Evolutionary conservation across 345 rosid genomes (phyloP), one percentile per base, ranked within the genome.

Genomic region (Heritiera fomes): DNA sequence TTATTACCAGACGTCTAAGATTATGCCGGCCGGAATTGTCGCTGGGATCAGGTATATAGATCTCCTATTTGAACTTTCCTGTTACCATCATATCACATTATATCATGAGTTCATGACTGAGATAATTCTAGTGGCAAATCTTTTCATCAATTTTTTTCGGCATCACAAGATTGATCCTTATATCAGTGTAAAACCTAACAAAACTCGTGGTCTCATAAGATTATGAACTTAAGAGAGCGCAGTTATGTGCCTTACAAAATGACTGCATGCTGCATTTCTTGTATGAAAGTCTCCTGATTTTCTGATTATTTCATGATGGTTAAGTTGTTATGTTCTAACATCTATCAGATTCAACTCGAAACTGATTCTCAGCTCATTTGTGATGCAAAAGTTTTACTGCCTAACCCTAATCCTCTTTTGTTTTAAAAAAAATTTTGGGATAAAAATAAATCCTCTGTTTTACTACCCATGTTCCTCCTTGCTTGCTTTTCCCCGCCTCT

Each of bases 11-110:
- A 96, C 99, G 41, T 88, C 91, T n/a, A 94, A 94, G 87, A 85
- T 96, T 71, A 94, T 96, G 98, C 99, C 99, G 9, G 94, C 99
- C 79, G 99, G 95, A 78, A 69, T 96, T 75, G 87, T 96, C 65
- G 97, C 94, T 8, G 99, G 86, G 72, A 86, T 94, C 86, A 92
- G 99, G 99, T 91, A 79, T 30, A 23, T 76, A 13, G 23, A 59
- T 50, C 76, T 71, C 61, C 5, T 55, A 30, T 68, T 43, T 11
- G 20, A 20, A 61, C 15, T 15, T 62, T 14, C 15, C 5, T 18
- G 15, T 3, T 12, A 38, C 28, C 38, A 63, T 66, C 70, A 46
- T 64, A 4, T 23, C 63, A 5, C 28, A 56, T 46, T 59, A 17
- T n/a, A 61, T 23, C 43, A 38, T 62, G 40, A 64, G 52, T 62